Base-by-base conservation (phyloP, 176 grass and related monocot genomes). In the Paspalum notatum region DNA sequence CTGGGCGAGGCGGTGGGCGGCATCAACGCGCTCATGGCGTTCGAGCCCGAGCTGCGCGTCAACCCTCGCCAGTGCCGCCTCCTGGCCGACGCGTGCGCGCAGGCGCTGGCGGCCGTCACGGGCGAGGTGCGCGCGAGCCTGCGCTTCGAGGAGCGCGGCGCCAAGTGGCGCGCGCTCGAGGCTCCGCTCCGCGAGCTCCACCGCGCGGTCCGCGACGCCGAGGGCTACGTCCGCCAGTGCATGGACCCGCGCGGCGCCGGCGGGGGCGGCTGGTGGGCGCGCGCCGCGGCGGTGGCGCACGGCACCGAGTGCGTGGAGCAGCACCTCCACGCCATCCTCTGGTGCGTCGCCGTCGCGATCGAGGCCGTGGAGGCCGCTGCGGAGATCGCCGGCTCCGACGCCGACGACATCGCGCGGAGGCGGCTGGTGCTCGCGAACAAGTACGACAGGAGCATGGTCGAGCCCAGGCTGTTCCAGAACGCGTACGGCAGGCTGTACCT, bases 41-140 rank as follows among this genome's bases (percentile, higher is more conserved):
- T 98, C 84, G 90, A 88, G 40, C n/a, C 82, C 9, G 86, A 98
- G 17, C 80, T 93, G 59, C 92, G 78, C 39, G 47, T 98, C 60
- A 98, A 95, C 81, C 92, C 85, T 26, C 90, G 96, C 2, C 90
- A 98, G 81, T 98, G 96, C 72, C 70, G 86, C 71, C 81, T 98
- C 25, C 92, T 98, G 3, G 90, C 90, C 11, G 92, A 95, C 66
- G 76, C 85, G 69, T 85, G 88, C 88, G 77, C 47, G 48, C 86
- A 32, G 38, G 95, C 90, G 79, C 90, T 95, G 45, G 81, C 87
- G 65, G 67, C 82, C 22, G 85, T 95, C 39, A 67, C 81, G 18
- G 44, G 24, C 17, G 82, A 98, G 75, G 89, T 95, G 8, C 86
- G 90, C 44, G 66, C 71, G 38, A 75, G 84, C 22, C 92, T 98